Percentiles rank a stretch among this genome's conserved stretches.
phyloP scores from a whole-genome alignment of 2,329 filamentous ascomycete species.

The Aspergillus nomiae region DNA sequence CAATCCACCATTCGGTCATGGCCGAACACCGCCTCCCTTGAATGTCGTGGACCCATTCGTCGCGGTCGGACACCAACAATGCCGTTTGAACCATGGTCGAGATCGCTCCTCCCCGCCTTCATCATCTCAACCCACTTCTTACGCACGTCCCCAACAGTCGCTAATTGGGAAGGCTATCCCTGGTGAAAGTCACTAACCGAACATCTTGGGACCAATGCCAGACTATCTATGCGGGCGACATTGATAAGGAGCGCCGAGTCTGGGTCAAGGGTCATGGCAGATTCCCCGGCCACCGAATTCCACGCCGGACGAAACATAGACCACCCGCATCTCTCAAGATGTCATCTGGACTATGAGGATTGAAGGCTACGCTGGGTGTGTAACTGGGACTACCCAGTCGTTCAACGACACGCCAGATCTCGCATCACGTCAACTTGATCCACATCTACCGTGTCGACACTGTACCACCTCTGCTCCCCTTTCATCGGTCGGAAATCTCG shows the following conservation, averaged over 20 bases:
- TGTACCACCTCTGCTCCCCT: background rate
- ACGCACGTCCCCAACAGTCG: background rate
- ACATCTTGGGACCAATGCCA: background rate
- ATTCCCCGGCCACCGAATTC: background rate
- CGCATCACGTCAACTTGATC: too few species aligned
- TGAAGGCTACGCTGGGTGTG: background rate
- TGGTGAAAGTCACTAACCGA: background rate
- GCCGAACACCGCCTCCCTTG: background rate
- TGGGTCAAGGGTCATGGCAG: background rate
- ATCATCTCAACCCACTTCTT: too few species aligned
- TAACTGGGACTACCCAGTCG: background rate
- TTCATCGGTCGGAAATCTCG: background rate
- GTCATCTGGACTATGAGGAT: background rate
- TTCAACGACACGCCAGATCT: background rate
- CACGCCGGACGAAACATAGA: background rate
- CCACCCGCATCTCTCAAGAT: background rate
- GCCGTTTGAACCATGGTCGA: background rate
- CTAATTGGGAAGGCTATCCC: background rate
- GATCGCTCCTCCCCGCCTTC: background rate
- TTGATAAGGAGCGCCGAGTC: background rate
- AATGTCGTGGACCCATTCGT: too few species aligned
- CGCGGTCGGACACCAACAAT: background rate
- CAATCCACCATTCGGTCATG: background rate
- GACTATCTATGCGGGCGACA: background rate
- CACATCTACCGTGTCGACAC: too few species aligned